Evolutionary conservation across 768 basidiomycete genomes (phyloP), one percentile per base, ranked within the genome.

Genomic region (Auricularia sp.): DNA sequence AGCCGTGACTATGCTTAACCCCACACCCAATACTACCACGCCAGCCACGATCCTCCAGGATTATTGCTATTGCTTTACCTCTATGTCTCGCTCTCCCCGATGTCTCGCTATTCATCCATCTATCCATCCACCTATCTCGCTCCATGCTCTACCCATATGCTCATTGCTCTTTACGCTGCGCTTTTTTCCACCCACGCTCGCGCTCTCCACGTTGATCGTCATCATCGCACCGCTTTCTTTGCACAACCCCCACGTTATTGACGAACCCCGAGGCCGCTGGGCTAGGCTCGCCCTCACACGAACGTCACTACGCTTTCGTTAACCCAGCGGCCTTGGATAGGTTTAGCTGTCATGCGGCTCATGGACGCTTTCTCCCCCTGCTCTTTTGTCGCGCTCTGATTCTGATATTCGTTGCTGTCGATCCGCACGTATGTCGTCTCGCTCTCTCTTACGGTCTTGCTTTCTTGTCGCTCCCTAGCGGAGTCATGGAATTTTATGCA

Each of bases 381-480:
- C 39, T 42, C 8, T 51, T 51, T 51, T 16, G 18, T 51, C 47
- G 14, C 47, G 47, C 47, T 51, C 14, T 51, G 18, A 18, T 51
- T 51, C 14, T 51, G 18, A 18, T 51, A 18, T 51, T 42, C 47
- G 47, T 18, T 51, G 47, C 47, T 18, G 47, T 51, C 47, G 47
- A 51, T 18, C 47, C 18, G 47, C 47, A 51, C 21, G 47, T 21
- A 51, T 51, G 47, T 51, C 63, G 64, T 66, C 66, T 62, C 59
- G 65, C 63, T 58, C 64, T 64, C 63, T 37, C 63, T 14, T 51
- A 65, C 65, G 62, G 65, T 67, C 54, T n/a, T 61, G 63, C 63
- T 58, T 18, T 59, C 54, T 58, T 62, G 37, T 61, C 59, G 37
- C 18, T 61, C 59, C 34, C 33, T 18, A 61, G 33, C 3, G 37